Base-by-base conservation (phyloP, 83 land plant species). In the Picea mariana region DNA sequence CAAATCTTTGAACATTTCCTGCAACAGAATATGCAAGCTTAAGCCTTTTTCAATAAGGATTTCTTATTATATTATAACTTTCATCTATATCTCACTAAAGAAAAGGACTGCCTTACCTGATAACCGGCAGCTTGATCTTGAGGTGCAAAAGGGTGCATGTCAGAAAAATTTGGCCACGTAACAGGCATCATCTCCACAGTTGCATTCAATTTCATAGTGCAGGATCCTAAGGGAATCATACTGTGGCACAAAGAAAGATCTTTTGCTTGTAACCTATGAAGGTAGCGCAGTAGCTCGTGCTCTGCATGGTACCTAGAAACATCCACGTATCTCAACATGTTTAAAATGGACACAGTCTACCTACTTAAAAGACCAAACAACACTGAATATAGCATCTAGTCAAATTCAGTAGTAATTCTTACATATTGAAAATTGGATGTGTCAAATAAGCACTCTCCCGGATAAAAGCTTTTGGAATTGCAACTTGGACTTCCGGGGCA, bases 121-220 rank as follows among this genome's bases (percentile, higher is more conserved):
- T 91, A 98, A 27, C 99, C 99, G 26, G 79, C 82, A 63, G 96
- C 86, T 83, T 98, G 99, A 9, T 96, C 95, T 82, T 75, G 49
- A 13, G 99, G 99, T 34, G 96, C 96, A 87, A 98, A 98, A 52
- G 99, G 99, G 82, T 98, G 99, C 44, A 98, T 47, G 75, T 94
- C 79, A 42, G 97, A 86, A 89, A 98, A 96, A 66, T 86, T 87
- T 7, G 97, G 99, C 94, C 95, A 98, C 12, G 99, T 94, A 23
- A 97, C 92, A 40, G 99, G 99, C 90, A 96, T 94, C 99, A 98
- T 98, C 75, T 98, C 99, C 17, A 89, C 93, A 17, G 99, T 98
- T 49, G 99, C 99, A 84, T 98, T 98, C 84, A 98, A 82, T 85
- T 98, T 98, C 99, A 98, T 98, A 58, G 99, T 98, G 82, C 99